Conservation (phyloP, 805 yeast genomes). For the Starmerella lactis-condensi region DNA sequence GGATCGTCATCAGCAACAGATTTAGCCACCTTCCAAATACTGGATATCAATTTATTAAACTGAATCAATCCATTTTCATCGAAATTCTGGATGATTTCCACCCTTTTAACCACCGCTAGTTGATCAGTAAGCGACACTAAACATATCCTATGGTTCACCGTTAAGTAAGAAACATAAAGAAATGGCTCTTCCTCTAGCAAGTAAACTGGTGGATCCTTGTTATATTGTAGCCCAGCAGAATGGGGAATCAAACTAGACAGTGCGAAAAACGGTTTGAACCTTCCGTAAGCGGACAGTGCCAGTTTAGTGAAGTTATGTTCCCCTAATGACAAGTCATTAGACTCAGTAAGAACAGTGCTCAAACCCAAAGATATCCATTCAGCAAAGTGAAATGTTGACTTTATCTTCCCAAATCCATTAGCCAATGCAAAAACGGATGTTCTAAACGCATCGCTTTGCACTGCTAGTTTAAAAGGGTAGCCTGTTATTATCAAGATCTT, state of each 20-base stretch:
- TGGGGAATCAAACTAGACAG: slow-evolving; percentile 22
- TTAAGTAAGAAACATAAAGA: slow-evolving; percentile 68
- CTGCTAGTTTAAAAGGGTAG: no score
- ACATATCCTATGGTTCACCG: slow-evolving; percentile 67
- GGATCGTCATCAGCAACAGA: no score
- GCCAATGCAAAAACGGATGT: no score
- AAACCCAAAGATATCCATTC: slow-evolving; percentile 8
- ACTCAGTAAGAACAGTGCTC: slow-evolving; percentile 1
- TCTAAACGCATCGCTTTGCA: no score
- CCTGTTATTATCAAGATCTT: no score
- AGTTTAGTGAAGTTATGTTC: slow-evolving; percentile 17
- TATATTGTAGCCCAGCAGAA: slow-evolving; percentile 16
- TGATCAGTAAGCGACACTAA: slow-evolving; percentile 84
- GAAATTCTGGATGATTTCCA: no score
- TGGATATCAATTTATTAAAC: no score
- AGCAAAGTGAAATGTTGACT: slow-evolving; percentile 9
- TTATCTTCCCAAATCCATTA: slow-evolving; percentile 14
- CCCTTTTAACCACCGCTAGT: no score
- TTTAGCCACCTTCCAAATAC: no score
- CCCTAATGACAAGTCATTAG: slow-evolving; percentile 8
- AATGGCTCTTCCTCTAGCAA: slow-evolving; percentile 50
- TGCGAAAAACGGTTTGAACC: slow-evolving; percentile 15
- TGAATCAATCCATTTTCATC: no score
- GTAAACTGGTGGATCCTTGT: slow-evolving; percentile 9
- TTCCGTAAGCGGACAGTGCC: slow-evolving; percentile 20